Conservation (phyloP, 2,329 filamentous ascomycete species). For the Nigrospora sphaerica region DNA sequence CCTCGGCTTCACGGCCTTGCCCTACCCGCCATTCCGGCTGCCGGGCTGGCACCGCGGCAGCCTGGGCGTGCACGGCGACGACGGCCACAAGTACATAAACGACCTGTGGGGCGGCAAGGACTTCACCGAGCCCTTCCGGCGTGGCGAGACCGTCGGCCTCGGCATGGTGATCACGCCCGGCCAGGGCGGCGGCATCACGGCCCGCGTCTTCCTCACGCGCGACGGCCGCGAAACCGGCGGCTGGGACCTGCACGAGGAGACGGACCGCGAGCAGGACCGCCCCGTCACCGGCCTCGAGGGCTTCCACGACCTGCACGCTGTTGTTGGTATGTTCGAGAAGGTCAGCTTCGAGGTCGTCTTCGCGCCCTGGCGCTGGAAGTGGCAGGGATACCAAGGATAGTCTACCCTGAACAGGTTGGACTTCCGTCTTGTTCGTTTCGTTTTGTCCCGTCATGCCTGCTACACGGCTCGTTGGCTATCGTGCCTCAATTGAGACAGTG, state of each 20-base stretch:
- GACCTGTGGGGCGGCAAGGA: conserved; percentile 65
- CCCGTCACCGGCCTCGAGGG: conserved; percentile 64
- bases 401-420: background rate
- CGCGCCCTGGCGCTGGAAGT: conserved; percentile 52
- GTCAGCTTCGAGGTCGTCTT: conserved; percentile 63
- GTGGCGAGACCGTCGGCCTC: conserved; percentile 61
- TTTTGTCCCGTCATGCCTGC: too few species aligned
- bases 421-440: too few species aligned
- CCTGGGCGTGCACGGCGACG: conserved; percentile 72
- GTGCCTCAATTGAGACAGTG: too few species aligned
- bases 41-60: conserved; percentile 76
- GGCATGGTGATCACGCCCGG: conserved; percentile 55
- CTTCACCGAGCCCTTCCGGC: conserved; percentile 58
- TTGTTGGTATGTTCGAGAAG: conserved; percentile 64
- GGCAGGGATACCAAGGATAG: conserved; percentile 20
- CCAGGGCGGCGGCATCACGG: conserved; percentile 30
- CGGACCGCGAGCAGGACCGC: conserved; percentile 54
- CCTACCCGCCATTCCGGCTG: conserved; percentile 70
- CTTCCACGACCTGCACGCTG: conserved; percentile 61
- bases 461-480: too few species aligned
- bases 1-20: conserved; percentile 64
- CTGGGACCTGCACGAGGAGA: conserved; percentile 72
- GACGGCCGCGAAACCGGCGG: conserved; percentile 52
- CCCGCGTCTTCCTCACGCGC: conserved; percentile 63
- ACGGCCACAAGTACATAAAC: conserved; percentile 70